Base-by-base conservation (phyloP, 208 protist genomes). In the Acanthamoeba healyi region DNA sequence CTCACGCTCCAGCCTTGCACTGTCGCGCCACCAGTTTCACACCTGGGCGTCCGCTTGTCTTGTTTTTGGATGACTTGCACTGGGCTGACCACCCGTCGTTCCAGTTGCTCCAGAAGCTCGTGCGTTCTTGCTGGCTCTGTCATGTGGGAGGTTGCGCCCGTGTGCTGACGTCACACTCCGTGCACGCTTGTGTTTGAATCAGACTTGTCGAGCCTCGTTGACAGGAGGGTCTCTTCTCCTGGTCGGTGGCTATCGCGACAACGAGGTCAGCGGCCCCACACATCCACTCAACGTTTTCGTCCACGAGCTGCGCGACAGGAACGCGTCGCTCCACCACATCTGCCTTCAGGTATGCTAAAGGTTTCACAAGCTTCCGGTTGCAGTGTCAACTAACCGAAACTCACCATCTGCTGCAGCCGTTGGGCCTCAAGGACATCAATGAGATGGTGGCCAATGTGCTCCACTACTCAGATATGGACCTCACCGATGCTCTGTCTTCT, bases 41-140 rank as follows among this genome's bases (percentile, higher is more conserved):
- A 26, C 58, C 86, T 9, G 86, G 86, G 19, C 54, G n/a, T 15
- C 56, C 86, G 56, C 36, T 92, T 19, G 36, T 92, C 15, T 6
- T 92, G 9, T 74, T 92, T 38, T 40, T 92, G 34, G 86, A 92
- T 29, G 86, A 92, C 38, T 40, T 92, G 12, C 86, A 92, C 7
- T 92, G 86, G 86, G 86, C 86, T 24, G 86, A 92, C 22, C 56
- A 92, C 26, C 86, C 86, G 7, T 92, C 86, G 3, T 54, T 92
- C 40, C 58, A 92, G 24, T 29, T 92, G 26, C 46, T 92, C 86
- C 15, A 92, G n/a, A 92, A 92, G 56, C 26, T 92, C 22, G 86
- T 77, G 17, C 29, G 1, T 32, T 29, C 40, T 26, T 46, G 38
- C 29, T 10, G 15, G n/a, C 17, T 67, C 29, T 1, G 49, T 10